Conservation (phyloP, 495 filamentous ascomycete species). For the Umbilicaria muhlenbergii region DNA sequence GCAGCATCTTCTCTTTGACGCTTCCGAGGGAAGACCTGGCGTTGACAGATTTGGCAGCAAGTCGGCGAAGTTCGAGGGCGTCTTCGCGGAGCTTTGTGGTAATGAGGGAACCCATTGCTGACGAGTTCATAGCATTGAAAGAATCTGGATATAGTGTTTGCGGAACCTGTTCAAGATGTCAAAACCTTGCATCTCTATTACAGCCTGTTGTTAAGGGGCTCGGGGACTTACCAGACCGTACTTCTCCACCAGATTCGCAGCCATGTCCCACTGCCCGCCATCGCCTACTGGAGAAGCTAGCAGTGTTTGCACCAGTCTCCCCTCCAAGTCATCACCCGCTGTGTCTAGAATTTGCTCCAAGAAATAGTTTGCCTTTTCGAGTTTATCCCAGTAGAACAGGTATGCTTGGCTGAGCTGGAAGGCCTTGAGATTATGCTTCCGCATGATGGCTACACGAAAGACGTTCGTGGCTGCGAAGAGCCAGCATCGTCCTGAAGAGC, state of each 20-base stretch:
- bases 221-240: slow-evolving; percentile 45
- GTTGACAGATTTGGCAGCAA: slow-evolving; percentile 19
- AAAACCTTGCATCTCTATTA: not conserved
- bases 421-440: slow-evolving; percentile 55
- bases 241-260: slow-evolving; percentile 69
- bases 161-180: slow-evolving; percentile 31
- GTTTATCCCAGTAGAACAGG: slow-evolving; percentile 90
- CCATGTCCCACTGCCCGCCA: slow-evolving; percentile 90
- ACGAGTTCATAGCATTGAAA: slow-evolving; percentile 55
- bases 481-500: slow-evolving; percentile 70
- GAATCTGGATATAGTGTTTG: slow-evolving; percentile 66
- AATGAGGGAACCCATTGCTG: slow-evolving; percentile 54
- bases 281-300: slow-evolving; percentile 53
- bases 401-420: slow-evolving; percentile 78
- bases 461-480: slow-evolving; percentile 78
- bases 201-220: not conserved
- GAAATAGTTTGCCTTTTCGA: slow-evolving; percentile 84
- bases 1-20: slow-evolving; percentile 55
- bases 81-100: slow-evolving; percentile 80
- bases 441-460: slow-evolving; percentile 72
- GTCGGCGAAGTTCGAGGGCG: slow-evolving; percentile 44
- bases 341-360: slow-evolving; percentile 69
- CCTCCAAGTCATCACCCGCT: slow-evolving; percentile 46
- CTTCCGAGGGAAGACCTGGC: slow-evolving; percentile 24
- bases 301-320: slow-evolving; percentile 50